Evolutionary conservation across 2,329 filamentous ascomycete species (phyloP), one percentile per base, ranked within the genome.

Genomic region (Trichoderma atroviride): DNA sequence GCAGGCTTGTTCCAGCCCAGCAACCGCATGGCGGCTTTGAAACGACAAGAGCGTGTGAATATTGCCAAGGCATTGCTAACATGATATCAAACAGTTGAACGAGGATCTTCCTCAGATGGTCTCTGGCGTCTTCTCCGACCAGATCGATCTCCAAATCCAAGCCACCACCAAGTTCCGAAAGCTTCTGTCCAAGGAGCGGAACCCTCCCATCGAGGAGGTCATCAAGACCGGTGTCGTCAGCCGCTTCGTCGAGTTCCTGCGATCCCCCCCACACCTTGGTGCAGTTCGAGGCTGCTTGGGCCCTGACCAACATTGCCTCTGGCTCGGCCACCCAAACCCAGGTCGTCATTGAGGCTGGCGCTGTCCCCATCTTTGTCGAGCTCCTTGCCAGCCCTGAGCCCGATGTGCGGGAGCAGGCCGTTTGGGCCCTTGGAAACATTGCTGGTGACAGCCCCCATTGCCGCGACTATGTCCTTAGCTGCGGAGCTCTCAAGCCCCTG

Each of bases 91-190:
- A 37, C 66, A 99, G 96, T 87, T 99, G 80, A 97, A 96, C 80
- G 94, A 97, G 83, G 96, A 99, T 80, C 93, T 99, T 75, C 96
- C 96, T 76, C 91, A 96, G 84, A 99, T 99, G 96, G 96, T 98
- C 72, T 88, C 92, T 78, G 96, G 96, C 72, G 96, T 99, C 78
- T 98, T 99, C 85, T 99, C 96, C 73, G 95, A 99, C 74, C 94
- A 98, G 83, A 97, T 99, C 82, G 96, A 99, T 79, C 88, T 92
- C 75, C 96, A 99, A 83, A 99, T 99, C 76, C 91, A 95, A 83
- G 94, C 95, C 70, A 99, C 96, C 33, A 99, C 96, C 75, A 97
- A 97, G 82, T 99, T 99, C 87, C 88, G 96, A 80, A 99, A 99
- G 87, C 88, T 99, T 53, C 86, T 99, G 33, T 97, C 94, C 74